These are phyloP conservation scores for Calocybe gambosa DNA, from an alignment of 1,284 basidiomycete species.

Conservation along the genomic window DNA sequence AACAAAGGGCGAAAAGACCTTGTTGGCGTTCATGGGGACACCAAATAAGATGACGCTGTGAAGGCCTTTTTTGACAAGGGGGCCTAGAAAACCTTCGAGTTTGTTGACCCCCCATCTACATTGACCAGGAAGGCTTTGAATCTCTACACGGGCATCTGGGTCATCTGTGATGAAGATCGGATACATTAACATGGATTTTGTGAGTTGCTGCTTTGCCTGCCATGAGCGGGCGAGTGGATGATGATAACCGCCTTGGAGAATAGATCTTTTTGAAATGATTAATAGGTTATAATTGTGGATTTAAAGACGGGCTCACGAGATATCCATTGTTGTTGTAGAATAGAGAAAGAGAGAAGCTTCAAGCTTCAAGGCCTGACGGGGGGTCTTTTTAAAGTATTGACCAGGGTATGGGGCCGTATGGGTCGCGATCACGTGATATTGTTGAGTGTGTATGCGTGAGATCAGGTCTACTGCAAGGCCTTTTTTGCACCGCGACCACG, in stretches of 20 bases:
- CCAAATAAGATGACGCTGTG: conserved; percentile 95
- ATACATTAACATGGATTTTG: conserved; percentile 95
- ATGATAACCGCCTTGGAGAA: conserved; percentile 90
- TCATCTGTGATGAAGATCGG: conserved; percentile 96
- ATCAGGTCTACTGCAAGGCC: too few species aligned
- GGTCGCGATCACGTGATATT: conserved; percentile 31
- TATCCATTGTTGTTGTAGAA: conserved; percentile 29
- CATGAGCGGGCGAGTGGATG: conserved; percentile 84
- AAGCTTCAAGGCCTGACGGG: too few species aligned
- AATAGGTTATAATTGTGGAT: background rate
- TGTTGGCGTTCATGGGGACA: conserved; percentile 80
- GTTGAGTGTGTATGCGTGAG: conserved; percentile 29
- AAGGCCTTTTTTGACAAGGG: conserved; percentile 87
- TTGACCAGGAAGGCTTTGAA: conserved; percentile 79
- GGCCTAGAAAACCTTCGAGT: conserved; percentile 83
- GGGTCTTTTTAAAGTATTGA: too few species aligned
- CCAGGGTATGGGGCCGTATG: background rate
- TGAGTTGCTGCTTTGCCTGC: conserved; percentile 72
- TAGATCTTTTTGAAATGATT: conserved; percentile 40
- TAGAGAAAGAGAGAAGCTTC: background rate
- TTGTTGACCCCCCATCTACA: conserved; percentile 92
- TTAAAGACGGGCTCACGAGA: conserved; percentile 29
- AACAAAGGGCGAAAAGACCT: conserved; percentile 46
- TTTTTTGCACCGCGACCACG: conserved; percentile 6
- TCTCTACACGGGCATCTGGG: conserved; percentile 73